Evolutionary conservation across 768 basidiomycete genomes (phyloP).

Genomic region (Naganishia randhawae): DNA sequence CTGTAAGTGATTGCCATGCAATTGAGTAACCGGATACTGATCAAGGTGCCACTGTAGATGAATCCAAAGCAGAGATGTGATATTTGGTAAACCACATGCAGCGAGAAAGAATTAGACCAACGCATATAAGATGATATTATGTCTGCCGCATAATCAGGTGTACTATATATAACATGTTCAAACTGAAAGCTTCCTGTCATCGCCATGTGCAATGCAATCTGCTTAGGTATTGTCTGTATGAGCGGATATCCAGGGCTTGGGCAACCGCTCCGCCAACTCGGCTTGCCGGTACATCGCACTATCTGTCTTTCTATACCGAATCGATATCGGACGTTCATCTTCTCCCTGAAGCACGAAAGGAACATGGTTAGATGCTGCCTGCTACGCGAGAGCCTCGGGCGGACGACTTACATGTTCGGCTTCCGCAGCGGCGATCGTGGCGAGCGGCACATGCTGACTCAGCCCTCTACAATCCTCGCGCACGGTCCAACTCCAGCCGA

Average conservation of each 20-base stretch:
- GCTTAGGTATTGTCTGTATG: no score
- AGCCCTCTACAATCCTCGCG: slow-evolving; percentile 65
- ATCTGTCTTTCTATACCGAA: slow-evolving; percentile 19
- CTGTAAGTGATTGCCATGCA: slow-evolving; percentile 56
- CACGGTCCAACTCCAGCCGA: slow-evolving; percentile 77
- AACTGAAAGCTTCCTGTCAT: neutral
- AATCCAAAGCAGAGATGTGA: slow-evolving; percentile 79
- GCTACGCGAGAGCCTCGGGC: neutral
- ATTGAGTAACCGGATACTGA: neutral
- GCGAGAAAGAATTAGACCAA: neutral
- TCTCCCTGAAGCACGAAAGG: neutral
- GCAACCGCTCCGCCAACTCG: slow-evolving; percentile 24
- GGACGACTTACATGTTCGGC: slow-evolving; percentile 7
- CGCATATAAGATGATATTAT: no score
- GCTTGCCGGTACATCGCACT: slow-evolving; percentile 22
- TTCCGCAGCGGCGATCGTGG: slow-evolving; percentile 49
- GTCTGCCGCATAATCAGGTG: neutral
- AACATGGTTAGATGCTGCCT: neutral
- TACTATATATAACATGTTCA: neutral
- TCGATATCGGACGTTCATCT: slow-evolving; percentile 24
- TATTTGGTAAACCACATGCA: no score
- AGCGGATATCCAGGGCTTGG: slow-evolving; percentile 29
- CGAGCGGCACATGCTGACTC: slow-evolving; percentile 77
- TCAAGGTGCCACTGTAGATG: slow-evolving; percentile 54
- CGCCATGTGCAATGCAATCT: no score